Evolutionary conservation across 345 rosid genomes (phyloP).

Genomic region (Hibiscus tridactylites): DNA sequence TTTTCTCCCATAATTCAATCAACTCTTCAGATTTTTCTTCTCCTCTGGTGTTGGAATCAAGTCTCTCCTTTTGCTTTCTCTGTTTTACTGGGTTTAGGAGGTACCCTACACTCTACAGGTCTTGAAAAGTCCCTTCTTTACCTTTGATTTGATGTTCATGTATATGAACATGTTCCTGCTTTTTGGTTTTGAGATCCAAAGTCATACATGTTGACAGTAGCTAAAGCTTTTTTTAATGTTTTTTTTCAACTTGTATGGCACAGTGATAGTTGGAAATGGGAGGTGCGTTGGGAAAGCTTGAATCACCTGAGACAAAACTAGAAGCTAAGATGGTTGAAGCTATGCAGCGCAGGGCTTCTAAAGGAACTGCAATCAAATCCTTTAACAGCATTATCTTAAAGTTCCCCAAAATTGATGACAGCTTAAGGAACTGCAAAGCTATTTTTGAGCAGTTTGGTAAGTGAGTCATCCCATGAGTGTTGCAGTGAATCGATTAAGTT

Average conservation of each 20-base stretch:
- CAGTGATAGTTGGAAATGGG: conserved; percentile 31
- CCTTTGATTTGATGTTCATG: background rate
- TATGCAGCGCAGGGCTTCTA: conserved; percentile 54
- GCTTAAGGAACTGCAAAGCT: conserved; percentile 73
- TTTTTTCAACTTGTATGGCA: conserved; percentile 1
- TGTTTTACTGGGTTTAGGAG: background rate
- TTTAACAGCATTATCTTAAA: conserved; percentile 81
- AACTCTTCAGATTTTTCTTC: background rate
- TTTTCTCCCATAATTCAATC: background rate
- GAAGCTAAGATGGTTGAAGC: conserved; percentile 85
- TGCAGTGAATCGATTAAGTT: background rate
- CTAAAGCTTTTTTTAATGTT: background rate
- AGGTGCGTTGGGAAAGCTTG: conserved; percentile 39
- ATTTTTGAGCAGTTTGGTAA: conserved; percentile 82
- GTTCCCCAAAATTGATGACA: conserved; percentile 81
- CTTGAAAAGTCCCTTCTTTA: background rate
- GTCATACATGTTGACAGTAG: background rate
- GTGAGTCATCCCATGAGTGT: conserved; percentile 4
- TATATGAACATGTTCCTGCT: background rate
- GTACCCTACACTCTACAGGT: background rate
- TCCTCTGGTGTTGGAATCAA: background rate
- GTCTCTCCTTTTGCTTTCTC: background rate
- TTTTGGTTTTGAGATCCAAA: background rate
- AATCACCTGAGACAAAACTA: conserved; percentile 58
- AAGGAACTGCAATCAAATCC: conserved; percentile 67